Base-by-base conservation (phyloP, 2,329 filamentous ascomycete genomes). In the Phoma sp. region DNA sequence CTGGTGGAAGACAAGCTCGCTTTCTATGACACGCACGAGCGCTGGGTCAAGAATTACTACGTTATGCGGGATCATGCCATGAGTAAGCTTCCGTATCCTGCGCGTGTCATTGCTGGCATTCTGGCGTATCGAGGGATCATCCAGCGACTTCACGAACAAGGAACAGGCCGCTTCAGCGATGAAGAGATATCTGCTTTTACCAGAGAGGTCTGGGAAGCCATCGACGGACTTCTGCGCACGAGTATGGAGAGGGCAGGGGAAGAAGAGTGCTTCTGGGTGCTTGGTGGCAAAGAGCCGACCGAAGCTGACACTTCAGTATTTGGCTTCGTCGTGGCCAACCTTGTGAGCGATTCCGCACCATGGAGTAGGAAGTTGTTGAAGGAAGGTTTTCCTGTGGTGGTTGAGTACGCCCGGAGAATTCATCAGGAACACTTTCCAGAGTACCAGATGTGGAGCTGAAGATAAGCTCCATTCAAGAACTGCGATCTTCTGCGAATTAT, bases 1-100 rank as follows among this genome's bases (percentile, higher is more conserved):
- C 61, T 88, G 46, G 55, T 88, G 22, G 85, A 88, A 71, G 85
- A 88, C 19, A 85, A 82, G 67, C 58, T 86, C 13, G 84, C 82
- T 63, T 88, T 87, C 59, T 85, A 81, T 54, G 75, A 81, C 24
- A 69, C 59, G 1, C 76, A 78, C 36, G 85, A 88, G 72, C 76
- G 80, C 57, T 88, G 85, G 85, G 67, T 79, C 2, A 74, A 84
- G 51, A 86, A 88, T 66, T 88, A 84, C 74, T 80, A 84, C 55
- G 70, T 74, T 13, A 87, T 86, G 84, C 81, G 85, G 15, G 78
- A 80, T 45, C 73, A 82, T 33, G 72, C 80, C 0, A 74, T 88
- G 6, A 72, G 66, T 9, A 49, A 77, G 0, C 57, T 87, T 1
- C 82, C 84, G 0, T 88, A 81, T 64, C 81, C 81, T 0, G 33